Conservation (phyloP, 2,329 filamentous ascomycete genomes). For the Colletotrichum higginsianum region DNA sequence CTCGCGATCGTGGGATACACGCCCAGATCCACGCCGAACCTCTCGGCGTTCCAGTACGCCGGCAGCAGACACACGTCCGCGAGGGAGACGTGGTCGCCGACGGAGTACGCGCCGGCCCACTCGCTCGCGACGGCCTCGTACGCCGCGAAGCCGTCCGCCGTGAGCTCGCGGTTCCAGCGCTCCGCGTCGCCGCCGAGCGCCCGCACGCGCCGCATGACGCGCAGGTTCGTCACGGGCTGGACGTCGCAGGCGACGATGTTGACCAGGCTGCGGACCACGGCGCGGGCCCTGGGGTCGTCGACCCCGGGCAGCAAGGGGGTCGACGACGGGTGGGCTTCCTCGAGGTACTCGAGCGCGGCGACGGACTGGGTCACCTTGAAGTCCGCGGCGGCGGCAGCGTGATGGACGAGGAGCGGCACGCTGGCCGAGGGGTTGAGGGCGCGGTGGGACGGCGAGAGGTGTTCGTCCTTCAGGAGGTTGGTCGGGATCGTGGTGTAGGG, state of each 20-base stretch:
- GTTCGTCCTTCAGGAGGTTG: slow-evolving; percentile 70
- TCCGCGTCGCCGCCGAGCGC: slow-evolving; percentile 59
- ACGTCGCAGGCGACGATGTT: slow-evolving; percentile 70
- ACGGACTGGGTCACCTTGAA: slow-evolving; percentile 70
- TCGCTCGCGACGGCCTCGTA: slow-evolving; percentile 63
- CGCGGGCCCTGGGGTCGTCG: slow-evolving; percentile 57
- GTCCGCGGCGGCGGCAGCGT: slow-evolving; percentile 43
- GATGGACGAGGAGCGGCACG: slow-evolving; percentile 67
- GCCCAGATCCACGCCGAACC: slow-evolving; percentile 67
- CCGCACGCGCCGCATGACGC: slow-evolving; percentile 65
- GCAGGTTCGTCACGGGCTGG: slow-evolving; percentile 73
- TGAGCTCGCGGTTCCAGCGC: slow-evolving; percentile 67
- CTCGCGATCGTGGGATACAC: slow-evolving; percentile 62
- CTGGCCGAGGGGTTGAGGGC: slow-evolving; percentile 67
- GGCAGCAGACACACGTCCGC: slow-evolving; percentile 73
- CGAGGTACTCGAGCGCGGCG: slow-evolving; percentile 74
- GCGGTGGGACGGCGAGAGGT: slow-evolving; percentile 60
- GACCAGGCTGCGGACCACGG: slow-evolving; percentile 67
- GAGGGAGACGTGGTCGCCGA: slow-evolving; percentile 69
- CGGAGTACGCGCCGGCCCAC: slow-evolving; percentile 65
- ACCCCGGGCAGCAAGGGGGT: slow-evolving; percentile 62
- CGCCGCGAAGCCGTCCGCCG: slow-evolving; percentile 67
- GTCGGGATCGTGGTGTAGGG: slow-evolving; percentile 62
- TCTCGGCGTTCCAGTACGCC: slow-evolving; percentile 70
- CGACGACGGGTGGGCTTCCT: slow-evolving; percentile 63